Percentiles rank a stretch among this genome's conserved stretches.
phyloP scores from a whole-genome alignment of 306 rosid genomes.

The Pueraria montana region DNA sequence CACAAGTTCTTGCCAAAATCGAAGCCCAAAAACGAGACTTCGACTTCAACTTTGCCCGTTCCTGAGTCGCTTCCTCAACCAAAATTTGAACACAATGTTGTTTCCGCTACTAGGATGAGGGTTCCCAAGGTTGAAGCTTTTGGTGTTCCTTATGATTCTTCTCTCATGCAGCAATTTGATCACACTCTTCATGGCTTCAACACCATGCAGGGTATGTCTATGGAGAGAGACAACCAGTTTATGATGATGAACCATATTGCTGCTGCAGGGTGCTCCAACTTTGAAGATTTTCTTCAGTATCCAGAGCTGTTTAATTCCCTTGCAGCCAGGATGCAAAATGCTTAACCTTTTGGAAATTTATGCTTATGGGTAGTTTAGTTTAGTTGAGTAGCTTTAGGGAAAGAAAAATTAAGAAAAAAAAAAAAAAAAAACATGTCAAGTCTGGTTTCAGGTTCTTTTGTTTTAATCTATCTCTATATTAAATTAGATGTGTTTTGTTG shows the following conservation, averaged over 20 bases:
- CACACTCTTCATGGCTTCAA: slow-evolving; percentile 15
- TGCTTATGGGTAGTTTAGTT: background rate
- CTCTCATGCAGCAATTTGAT: slow-evolving; percentile 53
- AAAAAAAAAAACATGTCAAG: too few relatives aligned
- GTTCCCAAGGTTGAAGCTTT: slow-evolving; percentile 8
- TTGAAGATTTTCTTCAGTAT: slow-evolving; percentile 62
- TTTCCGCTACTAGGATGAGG: slow-evolving; percentile 24
- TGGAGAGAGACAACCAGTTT: slow-evolving; percentile 39
- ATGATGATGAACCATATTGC: slow-evolving; percentile 37
- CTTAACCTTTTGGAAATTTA: slow-evolving; percentile 12
- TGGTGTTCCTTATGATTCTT: slow-evolving; percentile 47
- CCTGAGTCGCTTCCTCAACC: background rate
- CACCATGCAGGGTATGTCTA: slow-evolving; percentile 22
- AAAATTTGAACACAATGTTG: background rate
- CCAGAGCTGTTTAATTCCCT: slow-evolving; percentile 61
- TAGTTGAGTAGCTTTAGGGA: background rate
- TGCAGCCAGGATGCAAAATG: slow-evolving; percentile 64
- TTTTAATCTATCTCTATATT: background rate
- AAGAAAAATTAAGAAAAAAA: too few relatives aligned
- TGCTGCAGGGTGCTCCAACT: slow-evolving; percentile 34
- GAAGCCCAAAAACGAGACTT: slow-evolving; percentile 4
- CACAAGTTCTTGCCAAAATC: slow-evolving; percentile 59
- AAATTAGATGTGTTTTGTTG: background rate
- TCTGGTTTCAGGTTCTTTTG: background rate
- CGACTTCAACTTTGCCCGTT: background rate